Percentiles rank a stretch among this genome's conserved stretches.
These are phyloP conservation scores for Tetrahymena borealis DNA, from an alignment of 73 alveolate genomes.

Conservation along the genomic window DNA sequence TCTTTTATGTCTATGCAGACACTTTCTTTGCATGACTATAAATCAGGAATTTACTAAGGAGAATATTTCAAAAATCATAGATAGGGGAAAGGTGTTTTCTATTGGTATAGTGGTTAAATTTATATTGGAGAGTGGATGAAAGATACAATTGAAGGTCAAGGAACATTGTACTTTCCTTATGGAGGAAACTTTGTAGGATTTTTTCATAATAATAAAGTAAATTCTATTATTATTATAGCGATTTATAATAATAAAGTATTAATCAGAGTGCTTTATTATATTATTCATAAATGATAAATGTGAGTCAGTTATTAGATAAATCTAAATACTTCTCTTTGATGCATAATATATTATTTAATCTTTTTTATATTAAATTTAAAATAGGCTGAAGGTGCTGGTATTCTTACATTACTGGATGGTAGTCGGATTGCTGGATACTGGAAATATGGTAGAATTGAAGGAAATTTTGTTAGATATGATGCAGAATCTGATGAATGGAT, in stretches of 20 bases:
- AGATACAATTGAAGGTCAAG: not conserved
- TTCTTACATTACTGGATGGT: not conserved
- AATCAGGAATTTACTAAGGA: not conserved
- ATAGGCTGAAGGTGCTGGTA: not conserved
- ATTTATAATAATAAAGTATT: too few species aligned
- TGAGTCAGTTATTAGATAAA: too few species aligned
- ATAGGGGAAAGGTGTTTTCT: not conserved
- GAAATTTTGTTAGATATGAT: not conserved
- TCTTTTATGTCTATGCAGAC: not conserved
- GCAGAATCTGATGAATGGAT: not conserved
- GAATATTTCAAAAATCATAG: not conserved
- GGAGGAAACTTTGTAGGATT: not conserved
- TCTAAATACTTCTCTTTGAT: too few species aligned
- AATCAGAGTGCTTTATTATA: too few species aligned
- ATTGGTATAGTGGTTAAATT: not conserved
- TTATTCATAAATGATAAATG: too few species aligned
- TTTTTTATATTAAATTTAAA: not conserved
- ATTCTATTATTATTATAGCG: too few species aligned
- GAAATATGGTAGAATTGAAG: not conserved
- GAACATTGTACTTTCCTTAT: not conserved
- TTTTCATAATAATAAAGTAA: not conserved
- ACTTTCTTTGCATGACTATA: not conserved
- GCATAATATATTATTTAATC: not conserved
- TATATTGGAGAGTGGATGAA: not conserved
- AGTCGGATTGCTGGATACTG: not conserved